Evolutionary conservation across 225 moss, liverwort and hornwort genomes (phyloP), one percentile per base, ranked within the genome.

Genomic region (Anthoceros angustus): DNA sequence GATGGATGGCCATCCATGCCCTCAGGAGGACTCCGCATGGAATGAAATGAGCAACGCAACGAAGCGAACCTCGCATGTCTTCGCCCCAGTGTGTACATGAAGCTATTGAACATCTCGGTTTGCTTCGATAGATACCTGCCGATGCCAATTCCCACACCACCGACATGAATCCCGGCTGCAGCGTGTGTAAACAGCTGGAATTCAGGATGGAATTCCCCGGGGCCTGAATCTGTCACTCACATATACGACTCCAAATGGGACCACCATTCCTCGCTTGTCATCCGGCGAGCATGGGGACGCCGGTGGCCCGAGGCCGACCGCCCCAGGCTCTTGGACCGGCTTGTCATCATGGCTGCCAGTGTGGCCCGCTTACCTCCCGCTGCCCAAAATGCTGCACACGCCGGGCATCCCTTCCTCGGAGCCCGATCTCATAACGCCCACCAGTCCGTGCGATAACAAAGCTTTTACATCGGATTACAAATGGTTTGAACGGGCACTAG

Each of bases 221-320:
- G n/a, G n/a, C n/a, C n/a, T n/a, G n/a, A n/a, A n/a, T n/a, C n/a
- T n/a, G 6, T 18, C 6, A 55, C 55, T 55, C 55, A 55, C 55
- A 55, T 18, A 23, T 55, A 55, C 8, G 55, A 55, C 8, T 18
- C 55, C n/a, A 55, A 7, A 18, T 23, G 5, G 55, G 55, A 55
- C 23, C 18, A 55, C 55, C 12, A 55, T 18, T 18, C n/a, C 23
- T 55, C 55, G 23, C 6, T 23, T 15, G 23, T 55, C 23, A 23
- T 18, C 7, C 55, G 55, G 55, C 55, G 55, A 55, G 55, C 16
- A 55, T 55, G 55, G 5, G 55, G 23, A 18, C 55, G 55, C 55
- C 55, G 55, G 55, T 55, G 55, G 55, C 55, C 23, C 8, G 55
- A 55, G 55, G 55, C 55, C 18, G 55, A 55, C n/a, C 55, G 55